These are phyloP conservation scores for Plantago lanceolata DNA, from an alignment of 305 asterid genomes.

Conservation along the genomic window DNA sequence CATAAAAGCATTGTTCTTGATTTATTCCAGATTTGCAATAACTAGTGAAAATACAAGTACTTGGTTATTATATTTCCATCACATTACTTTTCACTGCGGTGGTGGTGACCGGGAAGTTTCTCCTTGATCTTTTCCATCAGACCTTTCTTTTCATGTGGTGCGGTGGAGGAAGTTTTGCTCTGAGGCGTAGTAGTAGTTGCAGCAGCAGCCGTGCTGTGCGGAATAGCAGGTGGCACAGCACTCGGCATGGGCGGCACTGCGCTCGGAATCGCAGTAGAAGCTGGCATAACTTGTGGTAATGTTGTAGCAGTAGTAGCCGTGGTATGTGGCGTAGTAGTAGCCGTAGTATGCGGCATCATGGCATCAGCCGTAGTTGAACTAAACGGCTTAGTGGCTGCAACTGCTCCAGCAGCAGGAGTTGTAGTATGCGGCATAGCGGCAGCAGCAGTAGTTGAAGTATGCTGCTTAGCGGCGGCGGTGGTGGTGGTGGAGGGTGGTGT, in stretches of 20 bases:
- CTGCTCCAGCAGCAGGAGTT: background rate
- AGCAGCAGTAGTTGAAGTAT: background rate
- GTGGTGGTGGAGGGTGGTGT: slow-evolving; percentile 23
- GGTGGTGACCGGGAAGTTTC: slow-evolving; percentile 70
- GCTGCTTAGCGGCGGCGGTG: slow-evolving; percentile 9
- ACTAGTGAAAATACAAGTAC: background rate
- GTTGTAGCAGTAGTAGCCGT: background rate
- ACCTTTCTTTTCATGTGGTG: slow-evolving; percentile 63
- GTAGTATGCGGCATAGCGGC: background rate
- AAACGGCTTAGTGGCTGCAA: too few relatives aligned
- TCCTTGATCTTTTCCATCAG: slow-evolving; percentile 69
- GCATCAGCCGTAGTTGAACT: too few relatives aligned
- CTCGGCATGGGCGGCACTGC: background rate
- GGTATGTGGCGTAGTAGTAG: background rate
- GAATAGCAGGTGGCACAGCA: background rate
- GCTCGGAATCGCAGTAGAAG: background rate
- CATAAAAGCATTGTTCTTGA: background rate
- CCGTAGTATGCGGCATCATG: background rate
- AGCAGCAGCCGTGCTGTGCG: background rate
- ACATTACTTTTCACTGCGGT: slow-evolving; percentile 1
- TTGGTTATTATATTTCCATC: background rate
- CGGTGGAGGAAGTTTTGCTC: slow-evolving; percentile 24
- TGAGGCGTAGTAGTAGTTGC: slow-evolving; percentile 21
- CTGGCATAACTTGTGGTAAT: background rate
- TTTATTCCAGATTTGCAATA: background rate